Base-by-base conservation (phyloP, 2,329 filamentous ascomycete genomes). In the Clarireedia sp. region DNA sequence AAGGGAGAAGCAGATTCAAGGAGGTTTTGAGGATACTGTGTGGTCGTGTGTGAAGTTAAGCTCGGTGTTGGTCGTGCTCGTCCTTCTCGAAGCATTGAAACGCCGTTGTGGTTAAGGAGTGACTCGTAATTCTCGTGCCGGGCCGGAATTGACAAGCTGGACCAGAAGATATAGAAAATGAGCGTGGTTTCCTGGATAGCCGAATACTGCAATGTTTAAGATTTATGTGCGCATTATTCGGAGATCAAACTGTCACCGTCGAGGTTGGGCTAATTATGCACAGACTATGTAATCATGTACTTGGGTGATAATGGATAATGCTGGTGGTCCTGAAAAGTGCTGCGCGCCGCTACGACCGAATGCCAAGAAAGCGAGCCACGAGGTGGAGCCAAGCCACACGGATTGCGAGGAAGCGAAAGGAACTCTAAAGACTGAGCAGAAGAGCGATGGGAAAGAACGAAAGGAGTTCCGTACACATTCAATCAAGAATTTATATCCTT, bases 21-120 rank as follows among this genome's bases (percentile, higher is more conserved):
- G 54, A 56, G 45, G 46, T 59, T 57, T 56, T 54, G 57, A 60
- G 46, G 62, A 60, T 50, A 58, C 59, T 60, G 63, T 62, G 64
- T 41, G 38, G 17, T 41, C 38, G 38, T 41, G 38, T 41, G 38
- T 17, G 16, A 41, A 19, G 17, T 41, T n/a, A 41, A 41, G 16
- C 38, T 41, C 38, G 29, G 29, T 60, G 58, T 56, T 48, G 48
- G 60, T 51, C 50, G 59, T 57, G 59, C 62, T 60, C 51, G 36
- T n/a, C 8, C 9, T 19, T 17, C 38, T n/a, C 38, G 17, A 43
- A 45, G 48, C 54, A 55, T 55, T 55, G 54, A 46, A 51, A 55
- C 29, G 21, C 29, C 44, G 48, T 9, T 40, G 40, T 17, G 17
- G 46, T 43, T 33, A 41, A 41, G 38, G 24, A 36, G 52, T 16